Evolutionary conservation across 1,284 basidiomycete genomes (phyloP).

Genomic region (Cryptococcus sp.): DNA sequence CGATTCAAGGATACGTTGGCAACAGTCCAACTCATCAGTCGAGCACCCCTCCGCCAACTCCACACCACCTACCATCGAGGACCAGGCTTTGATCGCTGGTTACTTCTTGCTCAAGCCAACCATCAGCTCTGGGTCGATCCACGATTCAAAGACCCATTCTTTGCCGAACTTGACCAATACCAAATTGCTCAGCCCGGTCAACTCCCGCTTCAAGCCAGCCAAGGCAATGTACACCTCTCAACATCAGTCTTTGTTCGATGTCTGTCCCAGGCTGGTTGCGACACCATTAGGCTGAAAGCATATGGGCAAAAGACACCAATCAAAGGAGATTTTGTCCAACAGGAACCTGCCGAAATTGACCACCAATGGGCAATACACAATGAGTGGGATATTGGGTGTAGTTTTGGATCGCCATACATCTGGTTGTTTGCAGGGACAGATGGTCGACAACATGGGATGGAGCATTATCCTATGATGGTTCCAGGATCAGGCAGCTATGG

Average conservation of each 20-base stretch:
- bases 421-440: slow-evolving; percentile 8
- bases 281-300: slow-evolving; percentile 8
- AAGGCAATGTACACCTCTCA: slow-evolving; percentile 2
- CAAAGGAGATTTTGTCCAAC: not conserved
- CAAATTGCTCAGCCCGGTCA: slow-evolving; percentile 6
- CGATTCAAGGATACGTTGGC: slow-evolving; percentile 4
- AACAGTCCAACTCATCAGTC: not conserved
- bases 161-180: not conserved
- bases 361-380: slow-evolving; percentile 6
- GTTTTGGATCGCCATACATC: slow-evolving; percentile 6
- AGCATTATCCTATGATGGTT: not conserved
- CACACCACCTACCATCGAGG: slow-evolving; percentile 3
- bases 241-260: slow-evolving; percentile 7
- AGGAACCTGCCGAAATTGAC: slow-evolving; percentile 7
- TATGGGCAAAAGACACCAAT: slow-evolving; percentile 14
- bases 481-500: not conserved
- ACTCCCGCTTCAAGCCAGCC: slow-evolving; percentile 6
- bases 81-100: slow-evolving; percentile 2
- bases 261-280: slow-evolving; percentile 1
- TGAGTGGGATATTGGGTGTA: slow-evolving; percentile 13
- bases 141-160: not conserved
- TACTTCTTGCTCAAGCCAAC: not conserved
- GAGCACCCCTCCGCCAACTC: not conserved
- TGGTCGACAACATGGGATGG: not conserved
- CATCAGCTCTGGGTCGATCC: slow-evolving; percentile 1